Conservation (phyloP, 164 flowering plant species). For the Annona cherimola region DNA sequence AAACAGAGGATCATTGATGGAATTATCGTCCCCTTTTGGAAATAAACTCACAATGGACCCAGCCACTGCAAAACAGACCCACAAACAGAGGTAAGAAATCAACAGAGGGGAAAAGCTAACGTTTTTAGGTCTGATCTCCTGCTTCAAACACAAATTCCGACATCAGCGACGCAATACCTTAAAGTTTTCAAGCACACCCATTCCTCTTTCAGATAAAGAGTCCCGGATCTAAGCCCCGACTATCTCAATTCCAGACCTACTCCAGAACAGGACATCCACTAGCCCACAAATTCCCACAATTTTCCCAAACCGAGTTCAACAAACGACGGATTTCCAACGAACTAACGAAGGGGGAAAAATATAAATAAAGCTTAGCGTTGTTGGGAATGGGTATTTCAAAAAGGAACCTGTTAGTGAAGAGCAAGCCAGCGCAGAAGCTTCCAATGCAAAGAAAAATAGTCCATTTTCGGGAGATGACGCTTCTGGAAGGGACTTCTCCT, state of each 20-base stretch:
- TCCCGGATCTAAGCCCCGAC: neutral
- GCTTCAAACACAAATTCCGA: neutral
- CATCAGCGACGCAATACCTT: neutral
- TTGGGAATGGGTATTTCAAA: neutral
- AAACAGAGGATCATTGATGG: neutral
- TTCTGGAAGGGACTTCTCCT: slow-evolving; percentile 34
- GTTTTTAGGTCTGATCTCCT: neutral
- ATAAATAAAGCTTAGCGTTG: neutral
- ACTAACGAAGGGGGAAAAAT: neutral
- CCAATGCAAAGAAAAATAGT: slow-evolving; percentile 50
- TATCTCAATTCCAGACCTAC: neutral
- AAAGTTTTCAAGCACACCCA: neutral
- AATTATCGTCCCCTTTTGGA: neutral
- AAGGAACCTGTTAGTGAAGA: slow-evolving; percentile 63
- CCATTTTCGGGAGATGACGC: slow-evolving; percentile 39
- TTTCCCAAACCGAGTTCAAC: neutral
- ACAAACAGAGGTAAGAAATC: neutral
- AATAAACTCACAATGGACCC: neutral
- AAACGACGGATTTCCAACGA: neutral
- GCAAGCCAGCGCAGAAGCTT: slow-evolving; percentile 68
- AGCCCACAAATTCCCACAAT: neutral
- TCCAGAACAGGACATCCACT: neutral
- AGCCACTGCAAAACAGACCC: neutral
- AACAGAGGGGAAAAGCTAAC: neutral
- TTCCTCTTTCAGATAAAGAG: neutral